Percentiles rank a stretch among this genome's conserved stretches.
Conservation (phyloP, 179 eudicot genomes). For the Pouteria campechiana region DNA sequence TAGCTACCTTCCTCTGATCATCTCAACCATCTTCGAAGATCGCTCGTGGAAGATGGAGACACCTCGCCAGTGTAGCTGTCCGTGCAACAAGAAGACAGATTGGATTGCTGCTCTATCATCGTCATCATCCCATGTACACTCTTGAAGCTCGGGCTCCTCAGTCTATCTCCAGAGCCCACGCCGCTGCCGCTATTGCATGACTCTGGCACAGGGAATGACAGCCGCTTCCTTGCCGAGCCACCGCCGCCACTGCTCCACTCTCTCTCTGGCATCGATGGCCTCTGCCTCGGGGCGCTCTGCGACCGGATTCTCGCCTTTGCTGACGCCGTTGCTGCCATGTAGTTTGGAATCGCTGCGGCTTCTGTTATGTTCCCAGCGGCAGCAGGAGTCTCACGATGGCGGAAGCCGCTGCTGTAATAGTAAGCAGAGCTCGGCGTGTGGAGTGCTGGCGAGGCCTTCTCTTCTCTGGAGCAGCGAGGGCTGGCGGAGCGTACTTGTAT, state of each 20-base stretch:
- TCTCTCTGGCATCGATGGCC: slow-evolving; percentile 64
- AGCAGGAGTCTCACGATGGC: slow-evolving; percentile 9
- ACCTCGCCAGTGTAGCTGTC: slow-evolving; percentile 65
- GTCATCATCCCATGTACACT: slow-evolving; percentile 23
- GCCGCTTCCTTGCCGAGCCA: slow-evolving; percentile 50
- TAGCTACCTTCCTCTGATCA: too few species aligned
- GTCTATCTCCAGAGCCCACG: slow-evolving; percentile 16
- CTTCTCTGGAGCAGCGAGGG: slow-evolving; percentile 42
- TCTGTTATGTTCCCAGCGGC: slow-evolving; percentile 1
- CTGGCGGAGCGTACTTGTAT: slow-evolving; percentile 69
- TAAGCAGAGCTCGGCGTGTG: slow-evolving; percentile 69
- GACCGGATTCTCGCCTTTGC: slow-evolving; percentile 62
- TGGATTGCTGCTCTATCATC: slow-evolving; percentile 50
- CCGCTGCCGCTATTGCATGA: slow-evolving; percentile 17
- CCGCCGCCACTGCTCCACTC: too few species aligned
- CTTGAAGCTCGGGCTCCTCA: slow-evolving; percentile 70
- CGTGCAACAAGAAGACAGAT: slow-evolving; percentile 56
- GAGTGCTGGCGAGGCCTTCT: slow-evolving; percentile 22
- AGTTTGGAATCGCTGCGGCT: slow-evolving; percentile 39
- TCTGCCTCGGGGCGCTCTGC: slow-evolving; percentile 72
- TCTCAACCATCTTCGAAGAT: slow-evolving; percentile 60
- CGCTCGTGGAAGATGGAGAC: slow-evolving; percentile 69
- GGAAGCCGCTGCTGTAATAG: slow-evolving; percentile 18
- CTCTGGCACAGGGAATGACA: slow-evolving; percentile 61
- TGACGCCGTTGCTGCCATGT: slow-evolving; percentile 84